Conservation (phyloP, 148 eudicot species). For the Persicaria maculosa region DNA sequence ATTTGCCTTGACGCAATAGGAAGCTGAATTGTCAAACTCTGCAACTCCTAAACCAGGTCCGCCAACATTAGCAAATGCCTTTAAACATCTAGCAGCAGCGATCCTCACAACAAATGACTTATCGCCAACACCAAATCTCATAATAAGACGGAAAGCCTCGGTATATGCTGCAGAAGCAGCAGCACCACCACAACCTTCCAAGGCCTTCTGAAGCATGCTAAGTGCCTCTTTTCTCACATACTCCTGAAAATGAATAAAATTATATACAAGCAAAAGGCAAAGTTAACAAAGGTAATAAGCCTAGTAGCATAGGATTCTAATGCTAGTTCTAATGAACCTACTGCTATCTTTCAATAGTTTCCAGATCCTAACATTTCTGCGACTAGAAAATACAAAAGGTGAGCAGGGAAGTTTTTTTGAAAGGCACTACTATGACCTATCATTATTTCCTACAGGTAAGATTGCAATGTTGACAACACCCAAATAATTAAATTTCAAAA, state of each 20-base stretch:
- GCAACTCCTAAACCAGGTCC: slow-evolving; percentile 86
- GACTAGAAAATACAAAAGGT: neutral
- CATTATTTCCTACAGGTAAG: slow-evolving; percentile 2
- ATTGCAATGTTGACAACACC: neutral
- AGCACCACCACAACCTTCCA: slow-evolving; percentile 90
- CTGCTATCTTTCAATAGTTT: slow-evolving; percentile 1
- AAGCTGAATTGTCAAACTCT: slow-evolving; percentile 80
- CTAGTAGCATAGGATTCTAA: neutral
- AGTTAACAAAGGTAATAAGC: neutral
- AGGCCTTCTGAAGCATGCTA: slow-evolving; percentile 87
- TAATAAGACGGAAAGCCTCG: slow-evolving; percentile 75
- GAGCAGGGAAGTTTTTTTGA: neutral
- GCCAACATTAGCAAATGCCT: slow-evolving; percentile 84
- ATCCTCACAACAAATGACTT: slow-evolving; percentile 79
- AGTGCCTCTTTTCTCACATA: slow-evolving; percentile 93
- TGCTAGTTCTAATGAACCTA: neutral
- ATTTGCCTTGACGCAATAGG: slow-evolving; percentile 78
- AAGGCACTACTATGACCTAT: neutral
- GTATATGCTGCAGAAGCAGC: slow-evolving; percentile 68
- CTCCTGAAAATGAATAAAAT: slow-evolving; percentile 41
- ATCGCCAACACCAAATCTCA: slow-evolving; percentile 67
- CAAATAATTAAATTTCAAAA: neutral
- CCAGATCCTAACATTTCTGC: neutral
- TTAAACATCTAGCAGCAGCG: slow-evolving; percentile 99
- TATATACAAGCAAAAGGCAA: slow-evolving; percentile 5